Conservation (phyloP, 2,329 filamentous ascomycete genomes). For the Meredithiella fracta region DNA sequence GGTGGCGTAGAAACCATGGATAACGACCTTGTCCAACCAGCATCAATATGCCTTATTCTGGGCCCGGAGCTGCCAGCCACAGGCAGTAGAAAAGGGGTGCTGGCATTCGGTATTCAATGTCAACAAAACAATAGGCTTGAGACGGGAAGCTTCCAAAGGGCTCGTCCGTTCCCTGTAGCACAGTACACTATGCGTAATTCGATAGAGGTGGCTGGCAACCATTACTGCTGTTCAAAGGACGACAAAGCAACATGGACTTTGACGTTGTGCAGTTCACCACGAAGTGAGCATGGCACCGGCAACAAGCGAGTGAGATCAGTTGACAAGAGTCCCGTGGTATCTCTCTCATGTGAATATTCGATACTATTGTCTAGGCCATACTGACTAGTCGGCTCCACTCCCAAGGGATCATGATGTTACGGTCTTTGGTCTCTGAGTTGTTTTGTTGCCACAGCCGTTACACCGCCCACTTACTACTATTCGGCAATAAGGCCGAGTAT, state of each 20-base stretch:
- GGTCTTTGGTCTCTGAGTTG: not conserved
- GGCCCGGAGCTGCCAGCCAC: too few species aligned
- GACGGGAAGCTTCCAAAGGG: not conserved
- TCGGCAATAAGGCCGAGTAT: not conserved
- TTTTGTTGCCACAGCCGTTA: not conserved
- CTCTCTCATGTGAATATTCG: not conserved
- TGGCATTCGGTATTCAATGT: not conserved
- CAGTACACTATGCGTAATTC: not conserved
- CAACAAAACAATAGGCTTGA: not conserved
- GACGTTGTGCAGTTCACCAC: not conserved
- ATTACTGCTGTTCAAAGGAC: not conserved
- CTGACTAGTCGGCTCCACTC: not conserved
- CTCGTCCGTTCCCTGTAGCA: constrained; percentile 2
- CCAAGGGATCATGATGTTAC: not conserved
- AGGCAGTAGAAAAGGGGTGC: not conserved
- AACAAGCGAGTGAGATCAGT: too few species aligned
- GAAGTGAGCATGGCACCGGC: not conserved
- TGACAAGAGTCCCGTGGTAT: not conserved
- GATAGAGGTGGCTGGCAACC: not conserved
- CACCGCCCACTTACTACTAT: not conserved
- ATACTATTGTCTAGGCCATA: not conserved
- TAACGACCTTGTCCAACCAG: too few species aligned
- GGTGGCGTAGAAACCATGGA: too few species aligned
- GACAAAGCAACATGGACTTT: not conserved
- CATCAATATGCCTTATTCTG: not conserved